Conservation (phyloP, 768 basidiomycete species). For the Psilocybe tampanensis region DNA sequence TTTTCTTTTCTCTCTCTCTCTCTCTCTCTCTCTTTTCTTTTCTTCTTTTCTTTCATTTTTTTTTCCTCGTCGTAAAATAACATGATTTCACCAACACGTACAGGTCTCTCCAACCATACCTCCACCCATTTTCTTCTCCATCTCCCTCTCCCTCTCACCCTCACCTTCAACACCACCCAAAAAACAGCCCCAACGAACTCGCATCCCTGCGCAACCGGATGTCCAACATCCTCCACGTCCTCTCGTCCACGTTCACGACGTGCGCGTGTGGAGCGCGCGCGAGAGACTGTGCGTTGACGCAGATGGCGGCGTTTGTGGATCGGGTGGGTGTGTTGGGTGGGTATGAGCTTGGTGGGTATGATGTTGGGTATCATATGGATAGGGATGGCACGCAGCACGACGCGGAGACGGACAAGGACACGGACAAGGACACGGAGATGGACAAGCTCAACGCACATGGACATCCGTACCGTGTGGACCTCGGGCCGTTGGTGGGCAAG, state of each 20-base stretch:
- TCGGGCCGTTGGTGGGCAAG: conserved; percentile 66
- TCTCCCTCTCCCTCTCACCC: neutral
- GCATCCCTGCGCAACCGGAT: conserved; percentile 64
- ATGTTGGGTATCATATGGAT: too few species aligned
- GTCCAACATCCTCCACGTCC: conserved; percentile 68
- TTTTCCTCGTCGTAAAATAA: neutral
- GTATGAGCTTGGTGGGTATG: neutral
- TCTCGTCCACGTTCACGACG: conserved; percentile 71
- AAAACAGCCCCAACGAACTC: conserved; percentile 52
- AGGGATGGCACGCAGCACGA: neutral
- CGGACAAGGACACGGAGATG: neutral
- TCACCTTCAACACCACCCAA: neutral
- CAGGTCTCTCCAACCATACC: neutral
- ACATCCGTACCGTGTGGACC: too few species aligned
- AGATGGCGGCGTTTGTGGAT: conserved; percentile 67
- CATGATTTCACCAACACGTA: neutral
- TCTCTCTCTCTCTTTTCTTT: neutral
- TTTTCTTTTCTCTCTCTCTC: neutral
- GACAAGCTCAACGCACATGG: too few species aligned
- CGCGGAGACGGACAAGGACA: neutral
- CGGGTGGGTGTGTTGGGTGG: conserved; percentile 11
- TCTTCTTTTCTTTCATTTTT: neutral
- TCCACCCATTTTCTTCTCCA: neutral
- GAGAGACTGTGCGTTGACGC: conserved; percentile 61
- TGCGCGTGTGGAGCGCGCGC: conserved; percentile 72